Evolutionary conservation across 345 rosid species (phyloP), one percentile per base, ranked within the genome.

Genomic region (Eucalyptus grandis): DNA sequence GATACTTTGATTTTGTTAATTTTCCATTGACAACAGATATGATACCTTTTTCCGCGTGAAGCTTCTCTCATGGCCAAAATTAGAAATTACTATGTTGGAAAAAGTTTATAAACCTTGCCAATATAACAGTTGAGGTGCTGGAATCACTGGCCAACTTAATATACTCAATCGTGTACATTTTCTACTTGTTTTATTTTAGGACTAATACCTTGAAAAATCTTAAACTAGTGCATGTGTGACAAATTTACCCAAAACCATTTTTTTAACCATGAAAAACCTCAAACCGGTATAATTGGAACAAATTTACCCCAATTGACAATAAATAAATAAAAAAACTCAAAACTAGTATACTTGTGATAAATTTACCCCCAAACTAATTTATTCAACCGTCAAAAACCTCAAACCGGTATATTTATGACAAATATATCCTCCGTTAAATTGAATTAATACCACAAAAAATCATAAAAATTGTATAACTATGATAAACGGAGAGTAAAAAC

Each of bases 181-280:
- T 56, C 27, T 56, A 22, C 13, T 11, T 9, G 12, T 56, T 9
- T 56, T 56, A 53, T 53, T 53, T 53, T 53, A 19, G 1, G 10
- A 53, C 19, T 53, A 7, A 53, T 53, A 53, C 4, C 56, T 0
- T 17, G 10, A 53, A 53, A 53, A 19, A 7, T 8, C 1, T 0
- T 2, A 53, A 53, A 19, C 0, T 1, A 0, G 0, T 53, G 1
- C 10, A 53, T 4, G 0, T 17, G 2, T 53, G 24, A 53, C 2
- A 17, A 53, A 53, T 53, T 53, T 53, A 53, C 1, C 4, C 0
- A 0, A 53, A 53, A 53, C 4, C 19, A 53, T 53, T 49, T 49
- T 47, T 49, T 49, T 14, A 49, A 49, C 5, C 21, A 17, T 53
- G 2, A 53, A 53, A 53, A 17, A 53, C 56, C 9, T 5, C 24